Evolutionary conservation across 1,284 basidiomycete genomes (phyloP).

Genomic region (Anthracocystis walkeri): DNA sequence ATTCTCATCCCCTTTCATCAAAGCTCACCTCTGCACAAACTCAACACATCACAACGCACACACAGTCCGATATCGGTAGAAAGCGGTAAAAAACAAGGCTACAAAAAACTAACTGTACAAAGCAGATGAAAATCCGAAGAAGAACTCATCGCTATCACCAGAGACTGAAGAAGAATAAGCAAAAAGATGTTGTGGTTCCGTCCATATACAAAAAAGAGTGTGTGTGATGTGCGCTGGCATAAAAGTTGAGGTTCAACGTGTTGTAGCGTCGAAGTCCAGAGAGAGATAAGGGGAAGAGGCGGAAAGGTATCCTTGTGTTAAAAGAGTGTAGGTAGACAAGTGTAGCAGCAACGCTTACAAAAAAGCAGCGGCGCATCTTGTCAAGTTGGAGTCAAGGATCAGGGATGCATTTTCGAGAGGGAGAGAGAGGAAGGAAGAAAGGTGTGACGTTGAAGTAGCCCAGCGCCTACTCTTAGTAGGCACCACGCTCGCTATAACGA

Average conservation of each 20-base stretch:
- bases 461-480: constrained; percentile 22
- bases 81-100: not conserved
- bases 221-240: not conserved
- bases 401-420: not conserved
- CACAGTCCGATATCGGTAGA: too few species aligned
- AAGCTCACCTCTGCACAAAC: too few species aligned
- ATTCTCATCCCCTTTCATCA: too few species aligned
- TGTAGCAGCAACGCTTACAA: not conserved
- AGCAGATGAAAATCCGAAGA: not conserved
- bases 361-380: constrained; percentile 1
- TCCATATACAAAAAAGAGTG: not conserved
- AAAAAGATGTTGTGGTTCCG: not conserved
- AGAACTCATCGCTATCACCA: not conserved
- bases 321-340: constrained; percentile 23
- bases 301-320: not conserved
- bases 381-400: constrained; percentile 15
- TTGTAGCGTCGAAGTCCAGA: not conserved
- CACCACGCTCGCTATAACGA: constrained; percentile 51
- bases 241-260: not conserved
- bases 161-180: not conserved
- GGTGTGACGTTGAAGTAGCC: not conserved
- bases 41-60: too few species aligned
- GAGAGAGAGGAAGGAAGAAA: not conserved
- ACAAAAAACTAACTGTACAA: constrained; percentile 1
- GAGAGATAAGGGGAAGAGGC: not conserved